Evolutionary conservation across 2,329 filamentous ascomycete species (phyloP), one percentile per base, ranked within the genome.

Genomic region (Colletotrichum sp.): DNA sequence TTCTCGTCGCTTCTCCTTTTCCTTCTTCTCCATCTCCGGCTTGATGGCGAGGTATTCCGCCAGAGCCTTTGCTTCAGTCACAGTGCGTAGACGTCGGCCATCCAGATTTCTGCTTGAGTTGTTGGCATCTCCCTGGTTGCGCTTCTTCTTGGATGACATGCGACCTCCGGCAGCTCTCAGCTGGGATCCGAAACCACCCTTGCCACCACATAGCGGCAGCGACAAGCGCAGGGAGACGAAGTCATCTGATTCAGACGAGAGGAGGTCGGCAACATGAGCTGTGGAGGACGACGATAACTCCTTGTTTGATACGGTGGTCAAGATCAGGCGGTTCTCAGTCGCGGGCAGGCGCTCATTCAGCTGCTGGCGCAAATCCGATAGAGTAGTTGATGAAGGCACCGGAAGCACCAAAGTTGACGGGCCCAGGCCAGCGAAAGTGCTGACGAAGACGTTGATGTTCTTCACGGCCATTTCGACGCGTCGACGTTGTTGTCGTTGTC

Each of bases 101-200:
- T 98, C 97, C 3, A 99, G 89, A 79, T 98, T 99, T 78, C 97
- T 93, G 82, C 95, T 98, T 4, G 96, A 98, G 28, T 93, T 96
- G 81, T 97, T 96, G 77, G 95, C 93, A 48, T 98, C 95, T 69
- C 92, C 93, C 80, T 94, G 92, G 71, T 93, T 93, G 81, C 93
- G 93, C 89, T 96, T 97, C 88, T 97, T 97, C 80, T 91, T 91
- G n/a, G 95, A 96, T 4, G 96, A 98, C 97, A 99, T 99, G 87
- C 97, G 96, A 55, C 97, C 97, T 82, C 97, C 97, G 5, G 97
- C 97, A 1, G 97, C 97, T 82, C 97, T 95, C 48, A 99, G 92
- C 84, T 99, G 97, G 3, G 96, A 98, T 70, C 97, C 97, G 83
- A 99, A 99, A 81, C 97, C 97, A 85, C 97, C 97, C 83, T 99